Evolutionary conservation across 2,329 filamentous ascomycete species (phyloP).

Genomic region (Trichoderma sp.): DNA sequence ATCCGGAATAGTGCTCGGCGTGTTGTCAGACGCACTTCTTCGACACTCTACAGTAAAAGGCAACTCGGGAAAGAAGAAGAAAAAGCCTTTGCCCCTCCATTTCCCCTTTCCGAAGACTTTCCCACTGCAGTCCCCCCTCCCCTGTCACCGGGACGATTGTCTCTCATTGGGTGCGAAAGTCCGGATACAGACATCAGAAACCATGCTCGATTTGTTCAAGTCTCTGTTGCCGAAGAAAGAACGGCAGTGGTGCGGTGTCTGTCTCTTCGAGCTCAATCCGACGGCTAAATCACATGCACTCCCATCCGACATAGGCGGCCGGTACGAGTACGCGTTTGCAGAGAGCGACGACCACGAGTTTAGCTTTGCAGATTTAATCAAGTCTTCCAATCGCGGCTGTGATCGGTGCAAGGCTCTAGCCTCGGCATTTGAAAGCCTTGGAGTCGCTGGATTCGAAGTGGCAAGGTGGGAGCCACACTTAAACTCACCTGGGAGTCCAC

Average conservation of each 20-base stretch:
- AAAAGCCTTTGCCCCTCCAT: neutral
- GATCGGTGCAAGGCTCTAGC: conserved; percentile 3
- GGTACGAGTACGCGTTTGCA: conserved; percentile 4
- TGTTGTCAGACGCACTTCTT: neutral
- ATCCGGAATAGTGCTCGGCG: neutral
- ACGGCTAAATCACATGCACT: conserved; percentile 2
- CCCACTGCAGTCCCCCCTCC: neutral
- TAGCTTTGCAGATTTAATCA: neutral
- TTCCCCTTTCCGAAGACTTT: neutral
- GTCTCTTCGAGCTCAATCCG: conserved; percentile 14
- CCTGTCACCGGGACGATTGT: neutral
- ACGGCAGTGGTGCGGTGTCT: conserved; percentile 10
- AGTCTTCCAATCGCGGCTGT: conserved; percentile 4
- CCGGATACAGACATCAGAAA: neutral
- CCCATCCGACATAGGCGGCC: neutral
- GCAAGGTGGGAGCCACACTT: neutral
- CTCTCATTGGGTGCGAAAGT: neutral
- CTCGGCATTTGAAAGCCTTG: neutral
- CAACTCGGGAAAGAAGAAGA: neutral
- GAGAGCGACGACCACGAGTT: conserved; percentile 5
- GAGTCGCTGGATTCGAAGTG: neutral
- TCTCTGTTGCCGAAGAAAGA: neutral
- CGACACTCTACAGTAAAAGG: neutral
- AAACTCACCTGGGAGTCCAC: neutral
- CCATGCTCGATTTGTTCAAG: conserved; percentile 9